These are phyloP conservation scores for Zelopaecilomyces penicillatus DNA, from an alignment of 2,329 filamentous ascomycete species.

Conservation along the genomic window DNA sequence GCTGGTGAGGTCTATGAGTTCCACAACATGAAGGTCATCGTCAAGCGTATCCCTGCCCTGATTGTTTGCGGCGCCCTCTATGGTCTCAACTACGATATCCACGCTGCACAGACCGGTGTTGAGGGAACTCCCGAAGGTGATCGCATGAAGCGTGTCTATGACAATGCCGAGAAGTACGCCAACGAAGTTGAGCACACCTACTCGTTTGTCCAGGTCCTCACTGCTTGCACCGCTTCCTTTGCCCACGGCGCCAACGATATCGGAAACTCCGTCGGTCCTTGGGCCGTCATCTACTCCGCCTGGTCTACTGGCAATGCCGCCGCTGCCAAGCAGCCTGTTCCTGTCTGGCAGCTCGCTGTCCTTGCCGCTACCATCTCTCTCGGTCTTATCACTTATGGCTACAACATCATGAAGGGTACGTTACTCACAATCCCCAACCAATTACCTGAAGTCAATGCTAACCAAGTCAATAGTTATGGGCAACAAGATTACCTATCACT, in stretches of 20 bases:
- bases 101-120: conserved; percentile 28
- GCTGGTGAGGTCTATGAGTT: conserved; percentile 66
- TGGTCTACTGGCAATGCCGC: conserved; percentile 57
- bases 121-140: conserved; percentile 14
- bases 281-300: conserved; percentile 61
- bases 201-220: conserved; percentile 58
- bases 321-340: conserved; percentile 55
- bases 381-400: conserved; percentile 67
- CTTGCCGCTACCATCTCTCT: conserved; percentile 54
- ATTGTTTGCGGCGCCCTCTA: conserved; percentile 58
- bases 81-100: conserved; percentile 75
- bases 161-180: conserved; percentile 53
- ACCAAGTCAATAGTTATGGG: conserved; percentile 53
- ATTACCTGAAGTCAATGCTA: neutral
- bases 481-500: conserved; percentile 70
- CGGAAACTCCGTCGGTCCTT: conserved; percentile 60
- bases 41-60: conserved; percentile 61
- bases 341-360: conserved; percentile 69
- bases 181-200: conserved; percentile 65
- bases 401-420: conserved; percentile 76
- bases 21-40: conserved; percentile 56
- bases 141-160: conserved; percentile 48
- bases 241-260: conserved; percentile 73
- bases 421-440: neutral
- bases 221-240: conserved; percentile 64